Evolutionary conservation across 169 alveolate genomes (phyloP), one percentile per base, ranked within the genome.

Genomic region (Sarcocystis neurona): DNA sequence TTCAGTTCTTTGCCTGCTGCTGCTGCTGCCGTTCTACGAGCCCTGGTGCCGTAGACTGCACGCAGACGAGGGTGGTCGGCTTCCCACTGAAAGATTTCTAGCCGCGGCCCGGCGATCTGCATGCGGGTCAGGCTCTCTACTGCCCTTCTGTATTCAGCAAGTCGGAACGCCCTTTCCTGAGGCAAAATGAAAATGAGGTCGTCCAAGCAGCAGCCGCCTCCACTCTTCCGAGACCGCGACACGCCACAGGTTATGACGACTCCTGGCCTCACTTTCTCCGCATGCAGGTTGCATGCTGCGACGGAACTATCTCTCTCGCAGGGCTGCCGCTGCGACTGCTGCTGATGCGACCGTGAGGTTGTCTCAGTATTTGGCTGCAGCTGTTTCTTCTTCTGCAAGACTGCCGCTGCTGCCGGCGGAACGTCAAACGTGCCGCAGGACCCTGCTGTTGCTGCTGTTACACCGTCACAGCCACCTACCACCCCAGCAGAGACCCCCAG

Each of bases 41-140:
- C 1, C n/a, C 86, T 1, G 43, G 47, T 50, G 39, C 86, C 86
- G 37, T 12, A 30, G n/a, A 47, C 66, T 79, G 47, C 53, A 70
- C n/a, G 86, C 74, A 4, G 41, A 20, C 44, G 47, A 15, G 86
- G 87, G 43, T 53, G 87, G 78, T 56, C 77, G 18, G 41, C 87
- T 58, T 53, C 75, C 87, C 77, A 56, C 46, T 37, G 77, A 32
- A 27, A 0, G 68, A 79, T 60, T n/a, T 53, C 50, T 56, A 79
- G 50, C 60, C 46, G 87, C 50, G 77, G 53, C 58, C 87, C 87
- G 8, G 8, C 56, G 44, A 79, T 56, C 77, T 79, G 87, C 87
- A 47, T 39, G 53, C 39, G 78, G 78, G 27, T 30, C 44, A 39
- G 32, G 30, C 32, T 27, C 87, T 79, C 87, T 23, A 79, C 44